Base-by-base conservation (phyloP, 805 yeast species). In the Blastobotrys terrestris region DNA sequence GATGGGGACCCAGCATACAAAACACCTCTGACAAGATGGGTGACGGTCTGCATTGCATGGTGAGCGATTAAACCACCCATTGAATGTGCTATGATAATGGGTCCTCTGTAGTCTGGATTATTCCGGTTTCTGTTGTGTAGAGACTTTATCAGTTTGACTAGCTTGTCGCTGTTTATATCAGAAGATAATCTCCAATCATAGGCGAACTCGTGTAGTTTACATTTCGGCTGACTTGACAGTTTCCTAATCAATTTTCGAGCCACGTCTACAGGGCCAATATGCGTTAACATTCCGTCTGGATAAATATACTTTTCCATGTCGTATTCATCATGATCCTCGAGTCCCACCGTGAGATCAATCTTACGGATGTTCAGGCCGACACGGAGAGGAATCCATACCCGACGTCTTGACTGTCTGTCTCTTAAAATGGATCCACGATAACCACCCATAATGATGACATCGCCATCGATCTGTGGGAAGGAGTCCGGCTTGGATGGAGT, bases 21-120 rank as follows among this genome's bases (percentile, higher is more conserved):
- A 0, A 91, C 59, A 1, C 94, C 92, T 55, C 91, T 74, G 61
- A 91, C 77, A 44, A 89, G 66, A 13, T 77, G 69, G 0, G 96
- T 90, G 54, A 80, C 77, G 49, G 72, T 71, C 51, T 84, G 85
- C 75, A 91, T 72, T 0, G 85, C 88, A 52, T 85, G 83, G 63
- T 89, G 96, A 0, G 95, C 81, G 4, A 91, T 77, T 35, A 91
- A 64, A 0, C 97, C 97, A 50, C 97, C 97, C 97, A 91, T 90
- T 0, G 96, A 89, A 66, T 91, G 97, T 0, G 94, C 94, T 50
- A 91, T 80, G 1, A 91, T 80, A 21, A 84, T 69, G 0, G 83
- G 77, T 11, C 87, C 89, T 55, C 77, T 77, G 35, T 26, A 26
- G 11, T 26, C 11, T 5, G 35, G 11, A 15, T 80, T 80, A 0